Base-by-base conservation (phyloP, 2,329 filamentous ascomycete species). In the Colletotrichum simmondsii region DNA sequence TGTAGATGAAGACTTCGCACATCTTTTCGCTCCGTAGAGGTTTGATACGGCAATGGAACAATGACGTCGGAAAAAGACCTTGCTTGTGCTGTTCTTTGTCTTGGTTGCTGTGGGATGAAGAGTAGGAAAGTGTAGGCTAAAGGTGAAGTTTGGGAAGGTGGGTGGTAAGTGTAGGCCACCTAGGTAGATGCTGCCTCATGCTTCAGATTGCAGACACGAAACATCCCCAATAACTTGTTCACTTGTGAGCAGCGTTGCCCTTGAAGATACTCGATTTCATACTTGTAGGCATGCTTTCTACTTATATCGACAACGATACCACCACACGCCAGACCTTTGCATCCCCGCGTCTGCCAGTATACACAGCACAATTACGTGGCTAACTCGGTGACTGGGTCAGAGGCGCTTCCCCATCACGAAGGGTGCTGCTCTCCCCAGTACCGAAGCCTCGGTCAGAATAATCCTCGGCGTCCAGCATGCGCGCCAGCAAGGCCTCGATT, bases 1-100 rank as follows among this genome's bases (percentile, higher is more conserved):
- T 81, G 79, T 84, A 88, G 79, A 86, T 85, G 30, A 81, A 84
- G n/a, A 85, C 82, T 22, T 77, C 75, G 78, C 88, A 90, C 88
- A 90, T 89, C 32, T 59, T 42, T 75, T 24, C 14, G 12, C 64
- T 66, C 28, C 52, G 53, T 52, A 22, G 19, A 3, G 19, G 7
- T n/a, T 11, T 49, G 42, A 22, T n/a, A n/a, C 10, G 42, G 16
- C 19, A 22, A 22, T n/a, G 19, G 5, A 42, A 10, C 8, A 8
- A 11, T 49, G 42, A n/a, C 19, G 42, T 4, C 4, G 42, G 8
- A 49, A 19, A 49, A 49, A 5, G 12, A 11, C 26, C 8, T 24
- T 10, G 14, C 12, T 22, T 22, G 3, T 42, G 7, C 1, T 49
- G 42, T n/a, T 22, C 16, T 49, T n/a, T 8, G 8, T 5, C 8